phyloP scores from a whole-genome alignment of 352 stramenopile species.

The Globisporangium viniferum region DNA sequence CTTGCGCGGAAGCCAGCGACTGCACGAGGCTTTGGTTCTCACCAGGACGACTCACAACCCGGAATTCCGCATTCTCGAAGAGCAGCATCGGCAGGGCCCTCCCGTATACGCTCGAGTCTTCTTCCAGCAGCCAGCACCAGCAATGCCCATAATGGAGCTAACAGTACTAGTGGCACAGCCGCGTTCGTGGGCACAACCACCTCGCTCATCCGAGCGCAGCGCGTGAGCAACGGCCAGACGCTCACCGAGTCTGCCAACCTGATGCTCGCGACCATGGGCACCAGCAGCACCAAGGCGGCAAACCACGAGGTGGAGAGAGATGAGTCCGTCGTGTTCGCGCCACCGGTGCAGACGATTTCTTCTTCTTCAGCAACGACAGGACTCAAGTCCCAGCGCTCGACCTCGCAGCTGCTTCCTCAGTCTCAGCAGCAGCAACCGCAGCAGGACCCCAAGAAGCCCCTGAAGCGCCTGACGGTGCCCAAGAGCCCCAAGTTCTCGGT shows the following conservation, averaged over 20 bases:
- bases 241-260: slow-evolving; percentile 47
- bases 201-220: slow-evolving; percentile 64
- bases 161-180: slow-evolving; percentile 12
- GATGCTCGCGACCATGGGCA: slow-evolving; percentile 38
- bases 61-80: slow-evolving; percentile 1
- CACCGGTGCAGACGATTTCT: slow-evolving; percentile 8
- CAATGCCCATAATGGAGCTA: not conserved
- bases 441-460: slow-evolving; percentile 12
- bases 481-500: slow-evolving; percentile 82
- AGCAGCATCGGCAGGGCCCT: slow-evolving; percentile 20
- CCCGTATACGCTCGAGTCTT: slow-evolving; percentile 12
- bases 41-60: not conserved
- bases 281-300: slow-evolving; percentile 16
- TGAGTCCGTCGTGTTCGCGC: slow-evolving; percentile 11
- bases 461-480: slow-evolving; percentile 66
- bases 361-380: not conserved
- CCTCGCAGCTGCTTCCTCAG: slow-evolving; percentile 22
- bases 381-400: slow-evolving; percentile 41
- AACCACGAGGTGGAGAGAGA: not conserved
- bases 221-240: slow-evolving; percentile 38
- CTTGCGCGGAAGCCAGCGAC: not conserved
- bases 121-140: not conserved
- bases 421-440: not conserved
- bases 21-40: not conserved
- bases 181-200: slow-evolving; percentile 58